A percentile compares a stretch with the other conserved stretches of the same genome.
These are phyloP conservation scores for Talaromyces atroroseus DNA, from an alignment of 2,329 filamentous ascomycete genomes.

Conservation along the genomic window DNA sequence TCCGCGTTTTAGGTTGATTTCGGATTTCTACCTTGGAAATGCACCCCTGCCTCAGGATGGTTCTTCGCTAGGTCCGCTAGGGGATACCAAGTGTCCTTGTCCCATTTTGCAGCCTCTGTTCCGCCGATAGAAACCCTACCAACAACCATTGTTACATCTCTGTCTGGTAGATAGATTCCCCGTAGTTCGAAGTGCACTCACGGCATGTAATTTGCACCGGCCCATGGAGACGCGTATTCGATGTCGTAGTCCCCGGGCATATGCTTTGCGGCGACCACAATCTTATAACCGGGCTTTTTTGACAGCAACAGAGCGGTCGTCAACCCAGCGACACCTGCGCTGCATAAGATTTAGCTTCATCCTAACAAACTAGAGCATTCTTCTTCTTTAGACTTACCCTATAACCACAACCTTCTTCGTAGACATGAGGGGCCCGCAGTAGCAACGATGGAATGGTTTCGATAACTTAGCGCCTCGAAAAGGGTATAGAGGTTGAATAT, in stretches of 20 bases:
- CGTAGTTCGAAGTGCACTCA: conserved; percentile 39
- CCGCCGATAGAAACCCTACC: neutral
- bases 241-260: conserved; percentile 92
- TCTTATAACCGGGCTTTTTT: conserved; percentile 48
- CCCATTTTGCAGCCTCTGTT: conserved; percentile 41
- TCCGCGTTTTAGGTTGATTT: too few relatives aligned
- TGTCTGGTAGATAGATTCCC: too few relatives aligned
- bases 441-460: too few relatives aligned
- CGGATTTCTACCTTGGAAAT: conserved; percentile 73
- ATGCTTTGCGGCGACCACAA: conserved; percentile 76
- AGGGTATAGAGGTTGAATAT: too few relatives aligned
- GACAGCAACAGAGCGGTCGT: conserved; percentile 60
- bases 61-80: conserved; percentile 56
- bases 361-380: too few relatives aligned
- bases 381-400: too few relatives aligned
- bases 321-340: conserved; percentile 61
- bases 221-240: conserved; percentile 86
- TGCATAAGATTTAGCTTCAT: conserved; percentile 27
- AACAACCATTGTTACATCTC: too few relatives aligned
- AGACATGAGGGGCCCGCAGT: too few relatives aligned
- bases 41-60: conserved; percentile 71
- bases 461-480: too few relatives aligned
- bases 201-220: conserved; percentile 75
- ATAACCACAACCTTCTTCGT: too few relatives aligned
- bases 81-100: conserved; percentile 60